Evolutionary conservation across 441 rosid genomes (phyloP).

Genomic region (Eutrema salsugineum): DNA sequence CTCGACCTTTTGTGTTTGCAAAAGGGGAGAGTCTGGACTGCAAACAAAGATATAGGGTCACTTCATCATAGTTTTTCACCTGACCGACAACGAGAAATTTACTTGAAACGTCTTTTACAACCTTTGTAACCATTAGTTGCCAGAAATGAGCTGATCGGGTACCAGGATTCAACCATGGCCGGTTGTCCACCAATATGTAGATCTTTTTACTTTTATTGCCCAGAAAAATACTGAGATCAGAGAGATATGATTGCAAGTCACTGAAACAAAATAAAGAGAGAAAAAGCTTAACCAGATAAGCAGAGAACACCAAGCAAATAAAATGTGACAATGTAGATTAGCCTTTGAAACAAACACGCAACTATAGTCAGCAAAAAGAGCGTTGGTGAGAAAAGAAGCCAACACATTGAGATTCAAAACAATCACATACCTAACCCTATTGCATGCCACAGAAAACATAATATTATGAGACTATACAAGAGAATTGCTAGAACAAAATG

Average conservation of each 20-base stretch:
- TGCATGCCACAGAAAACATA: neutral
- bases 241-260: slow-evolving; percentile 94
- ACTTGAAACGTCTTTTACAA: slow-evolving; percentile 26
- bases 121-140: slow-evolving; percentile 99
- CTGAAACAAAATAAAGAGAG: slow-evolving; percentile 44
- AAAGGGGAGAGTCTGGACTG: slow-evolving; percentile 98
- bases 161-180: slow-evolving; percentile 78
- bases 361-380: neutral
- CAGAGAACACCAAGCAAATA: neutral
- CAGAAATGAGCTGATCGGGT: slow-evolving; percentile 74
- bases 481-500: neutral
- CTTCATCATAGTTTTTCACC: neutral
- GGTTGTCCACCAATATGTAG: slow-evolving; percentile 88
- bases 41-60: slow-evolving; percentile 30
- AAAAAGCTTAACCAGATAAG: slow-evolving; percentile 8
- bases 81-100: neutral
- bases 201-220: slow-evolving; percentile 75
- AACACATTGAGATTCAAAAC: neutral
- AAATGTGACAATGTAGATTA: neutral
- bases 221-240: slow-evolving; percentile 78
- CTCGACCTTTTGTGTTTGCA: slow-evolving; percentile 75
- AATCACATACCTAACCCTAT: neutral
- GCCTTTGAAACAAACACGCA: slow-evolving; percentile 9
- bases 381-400: neutral
- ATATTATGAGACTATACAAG: slow-evolving; percentile 2